Evolutionary conservation across 1,284 basidiomycete species (phyloP).

Genomic region (Austropuccinia psidii): DNA sequence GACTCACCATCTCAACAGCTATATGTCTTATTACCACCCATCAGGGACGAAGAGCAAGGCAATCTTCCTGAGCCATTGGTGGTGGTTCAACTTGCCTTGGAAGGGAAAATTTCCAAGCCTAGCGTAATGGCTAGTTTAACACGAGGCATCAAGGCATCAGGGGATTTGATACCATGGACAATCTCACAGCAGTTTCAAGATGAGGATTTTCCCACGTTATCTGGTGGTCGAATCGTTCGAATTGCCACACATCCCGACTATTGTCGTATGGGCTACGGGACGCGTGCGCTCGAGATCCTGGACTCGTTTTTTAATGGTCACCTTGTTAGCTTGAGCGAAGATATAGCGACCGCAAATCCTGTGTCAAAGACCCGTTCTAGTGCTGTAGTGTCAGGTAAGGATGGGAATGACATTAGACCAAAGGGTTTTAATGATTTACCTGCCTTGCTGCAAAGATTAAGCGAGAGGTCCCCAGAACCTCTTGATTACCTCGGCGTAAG

Average conservation of each 20-base stretch:
- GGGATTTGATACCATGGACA: constrained; percentile 98
- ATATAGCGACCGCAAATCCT: constrained; percentile 34
- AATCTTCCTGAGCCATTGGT: constrained; percentile 86
- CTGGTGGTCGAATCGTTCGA: constrained; percentile 82
- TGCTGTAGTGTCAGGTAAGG: background rate
- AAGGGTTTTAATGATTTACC: constrained; percentile 76
- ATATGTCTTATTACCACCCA: constrained; percentile 86
- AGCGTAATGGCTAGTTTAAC: constrained; percentile 77
- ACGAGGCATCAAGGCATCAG: constrained; percentile 71
- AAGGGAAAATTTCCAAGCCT: constrained; percentile 82
- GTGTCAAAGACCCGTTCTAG: background rate
- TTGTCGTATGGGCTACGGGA: constrained; percentile 91
- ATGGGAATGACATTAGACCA: constrained; percentile 54
- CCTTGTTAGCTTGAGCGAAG: constrained; percentile 79
- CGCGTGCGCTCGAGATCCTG: constrained; percentile 76
- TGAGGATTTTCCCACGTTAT: constrained; percentile 81
- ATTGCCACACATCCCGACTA: constrained; percentile 98
- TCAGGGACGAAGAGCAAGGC: constrained; percentile 68
- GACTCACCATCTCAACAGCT: constrained; percentile 96
- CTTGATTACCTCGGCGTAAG: constrained; percentile 95
- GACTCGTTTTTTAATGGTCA: constrained; percentile 89
- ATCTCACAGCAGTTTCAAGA: constrained; percentile 88
- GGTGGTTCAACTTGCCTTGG: constrained; percentile 72
- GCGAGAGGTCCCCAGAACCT: constrained; percentile 79
- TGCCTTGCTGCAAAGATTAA: constrained; percentile 80